phyloP scores from a whole-genome alignment of 768 basidiomycete species.

The Tephrocybe sp. region DNA sequence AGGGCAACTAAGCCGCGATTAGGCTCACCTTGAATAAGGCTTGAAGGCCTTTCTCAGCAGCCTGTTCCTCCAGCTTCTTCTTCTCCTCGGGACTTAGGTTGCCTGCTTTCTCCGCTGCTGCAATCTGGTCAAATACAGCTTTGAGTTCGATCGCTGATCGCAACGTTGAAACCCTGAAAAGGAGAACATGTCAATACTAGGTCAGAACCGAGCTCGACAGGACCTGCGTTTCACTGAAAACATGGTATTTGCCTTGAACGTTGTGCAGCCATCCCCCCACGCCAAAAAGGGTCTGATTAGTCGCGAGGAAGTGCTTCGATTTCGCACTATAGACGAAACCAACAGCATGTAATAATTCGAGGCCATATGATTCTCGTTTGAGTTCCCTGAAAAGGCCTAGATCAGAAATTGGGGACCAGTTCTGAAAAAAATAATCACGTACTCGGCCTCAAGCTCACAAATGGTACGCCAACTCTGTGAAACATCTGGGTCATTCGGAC shows the following conservation, averaged over 20 bases:
- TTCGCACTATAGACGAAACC: constrained; percentile 85
- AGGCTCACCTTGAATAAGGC: constrained; percentile 80
- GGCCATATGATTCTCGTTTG: constrained; percentile 82
- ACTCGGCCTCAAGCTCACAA: constrained; percentile 81
- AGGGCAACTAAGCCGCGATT: not conserved
- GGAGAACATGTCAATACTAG: constrained; percentile 1
- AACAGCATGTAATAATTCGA: constrained; percentile 80
- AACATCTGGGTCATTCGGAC: constrained; percentile 68
- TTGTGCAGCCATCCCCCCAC: constrained; percentile 93
- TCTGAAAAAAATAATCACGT: constrained; percentile 26
- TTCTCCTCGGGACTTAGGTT: constrained; percentile 76
- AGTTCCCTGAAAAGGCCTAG: constrained; percentile 56
- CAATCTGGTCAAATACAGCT: constrained; percentile 86
- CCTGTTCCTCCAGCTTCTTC: constrained; percentile 83
- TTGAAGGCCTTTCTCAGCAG: constrained; percentile 89
- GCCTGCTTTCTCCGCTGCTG: constrained; percentile 85
- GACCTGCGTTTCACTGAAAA: constrained; percentile 83
- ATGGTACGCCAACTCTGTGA: constrained; percentile 72
- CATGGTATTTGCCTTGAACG: constrained; percentile 88
- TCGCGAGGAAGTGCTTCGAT: constrained; percentile 79
- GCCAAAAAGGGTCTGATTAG: constrained; percentile 69
- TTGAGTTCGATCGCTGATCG: constrained; percentile 88
- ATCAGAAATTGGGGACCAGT: constrained; percentile 3
- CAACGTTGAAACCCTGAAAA: constrained; percentile 71
- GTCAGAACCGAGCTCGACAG: not conserved